Evolutionary conservation across 176 grass and related monocot genomes (phyloP), one percentile per base, ranked within the genome.

Genomic region (Oryza punctata): DNA sequence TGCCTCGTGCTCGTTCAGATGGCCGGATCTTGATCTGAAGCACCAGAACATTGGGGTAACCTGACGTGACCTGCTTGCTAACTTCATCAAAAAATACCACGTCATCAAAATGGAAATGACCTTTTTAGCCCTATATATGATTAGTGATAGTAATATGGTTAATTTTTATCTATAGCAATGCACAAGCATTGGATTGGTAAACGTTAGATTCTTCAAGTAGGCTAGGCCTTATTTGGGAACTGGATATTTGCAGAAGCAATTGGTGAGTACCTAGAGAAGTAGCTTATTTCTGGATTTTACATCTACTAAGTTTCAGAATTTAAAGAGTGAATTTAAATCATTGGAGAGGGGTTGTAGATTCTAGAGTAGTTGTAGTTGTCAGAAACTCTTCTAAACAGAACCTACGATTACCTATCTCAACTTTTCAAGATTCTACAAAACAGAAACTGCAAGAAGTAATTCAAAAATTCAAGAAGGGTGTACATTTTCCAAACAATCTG

Each of bases 11-110:
- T 73, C 3, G 16, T 9, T 4, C 66, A 37, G 30, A 81, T 44
- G 66, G 13, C 3, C 70, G 65, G 70, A 80, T 85, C 70, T 80
- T 84, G 77, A 85, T 85, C 65, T 40, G 76, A 37, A 75, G 45
- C 21, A 64, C 65, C 71, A 71, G 40, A 73, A 70, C 50, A 65
- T 33, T 70, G 18, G 18, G 52, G 52, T 57, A 8, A n/a, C 52
- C 21, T 57, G 49, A 54, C 49, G 16, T 72, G 24, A 26, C 25
- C 71, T 12, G 23, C 69, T 18, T 15, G 26, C 28, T 46, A 26
- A 44, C 29, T 18, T 25, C 70, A 74, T 72, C 6, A 27, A 32
- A 44, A 50, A 41, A 35, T 81, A 13, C 18, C 52, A 73, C 25
- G 1, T n/a, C 19, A 32, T 43, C 35, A 35, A n/a, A 45, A 45